Base-by-base conservation (phyloP, 2,329 filamentous ascomycete species). In the Fusarium coffeatum region DNA sequence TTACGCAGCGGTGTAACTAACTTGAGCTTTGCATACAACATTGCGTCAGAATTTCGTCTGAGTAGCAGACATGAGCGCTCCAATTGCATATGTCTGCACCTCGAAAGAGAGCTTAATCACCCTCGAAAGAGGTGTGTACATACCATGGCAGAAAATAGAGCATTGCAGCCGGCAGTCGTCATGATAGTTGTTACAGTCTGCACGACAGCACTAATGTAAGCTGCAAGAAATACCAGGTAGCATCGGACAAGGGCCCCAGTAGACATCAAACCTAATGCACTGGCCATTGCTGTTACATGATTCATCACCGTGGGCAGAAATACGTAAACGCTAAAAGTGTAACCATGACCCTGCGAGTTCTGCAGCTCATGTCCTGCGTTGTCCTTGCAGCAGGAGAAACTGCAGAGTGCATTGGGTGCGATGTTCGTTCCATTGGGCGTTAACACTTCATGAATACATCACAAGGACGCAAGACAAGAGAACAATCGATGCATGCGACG, bases 181-280 rank as follows among this genome's bases (percentile, higher is more conserved):
- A 51, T 51, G 49, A 50, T 51, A 54, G 48, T 65, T 34, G 59
- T 55, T 42, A 53, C 48, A 51, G 57, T 42, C 50, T 60, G 40
- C 40, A 28, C 43, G 56, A 59, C 47, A 43, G 46, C 60, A 59
- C 68, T 69, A 71, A 71, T 71, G 64, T 63, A 42, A 66, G 60
- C 68, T 71, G 69, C 69, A 71, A 71, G 69, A 72, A 71, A 71
- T 71, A 57, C 42, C 69, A 69, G 64, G 65, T 40, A 41, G 45
- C 41, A 62, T 58, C 53, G 55, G 54, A 50, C 64, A 60, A 68
- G 68, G 68, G 43, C 51, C 68, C 68, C 43, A 41, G 68, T 42
- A 60, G 28, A 65, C 45, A 68, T 67, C 56, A 61, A 53, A 49
- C 64, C 40, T 65, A 51, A 45, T 49, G 51, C 53, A 56, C 48